These are phyloP conservation scores for Coemansia sp. DNA, from an alignment of 192 early-diverging fungal species.

Conservation along the genomic window DNA sequence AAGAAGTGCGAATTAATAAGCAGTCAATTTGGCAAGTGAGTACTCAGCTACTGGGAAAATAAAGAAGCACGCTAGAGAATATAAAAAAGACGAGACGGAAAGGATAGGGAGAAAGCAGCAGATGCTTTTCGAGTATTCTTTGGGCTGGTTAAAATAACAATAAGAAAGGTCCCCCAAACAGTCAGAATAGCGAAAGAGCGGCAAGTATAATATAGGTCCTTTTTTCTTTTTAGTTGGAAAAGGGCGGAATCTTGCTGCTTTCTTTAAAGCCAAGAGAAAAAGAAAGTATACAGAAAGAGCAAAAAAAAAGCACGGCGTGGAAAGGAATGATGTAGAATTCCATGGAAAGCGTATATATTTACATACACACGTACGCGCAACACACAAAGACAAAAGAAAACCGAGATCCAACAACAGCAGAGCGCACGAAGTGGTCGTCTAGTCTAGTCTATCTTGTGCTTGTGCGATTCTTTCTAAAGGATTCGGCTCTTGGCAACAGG, in stretches of 20 bases:
- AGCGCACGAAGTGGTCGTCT: not conserved
- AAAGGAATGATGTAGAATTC: conserved; percentile 6
- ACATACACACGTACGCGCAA: too few relatives aligned
- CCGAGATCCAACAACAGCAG: too few relatives aligned
- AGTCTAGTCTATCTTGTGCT: too few relatives aligned
- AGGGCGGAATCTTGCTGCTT: not conserved
- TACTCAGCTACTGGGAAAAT: too few relatives aligned
- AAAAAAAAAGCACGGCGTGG: conserved; percentile 1
- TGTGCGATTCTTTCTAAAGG: too few relatives aligned
- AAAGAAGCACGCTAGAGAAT: not conserved
- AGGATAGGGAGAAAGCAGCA: conserved; percentile 9
- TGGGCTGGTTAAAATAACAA: too few relatives aligned
- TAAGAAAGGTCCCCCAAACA: conserved; percentile 15
- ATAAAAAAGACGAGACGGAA: not conserved
- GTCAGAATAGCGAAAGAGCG: conserved; percentile 7
- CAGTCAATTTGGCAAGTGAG: not conserved
- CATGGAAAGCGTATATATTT: conserved; percentile 1
- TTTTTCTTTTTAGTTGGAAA: not conserved
- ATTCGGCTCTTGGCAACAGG: too few relatives aligned
- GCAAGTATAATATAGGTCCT: not conserved
- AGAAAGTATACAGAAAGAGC: too few relatives aligned
- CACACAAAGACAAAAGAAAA: not conserved
- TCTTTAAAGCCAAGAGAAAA: not conserved
- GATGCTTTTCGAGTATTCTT: too few relatives aligned
- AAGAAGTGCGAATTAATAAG: not conserved